phyloP scores from a whole-genome alignment of 768 basidiomycete genomes.

The Lactarius sp. region DNA sequence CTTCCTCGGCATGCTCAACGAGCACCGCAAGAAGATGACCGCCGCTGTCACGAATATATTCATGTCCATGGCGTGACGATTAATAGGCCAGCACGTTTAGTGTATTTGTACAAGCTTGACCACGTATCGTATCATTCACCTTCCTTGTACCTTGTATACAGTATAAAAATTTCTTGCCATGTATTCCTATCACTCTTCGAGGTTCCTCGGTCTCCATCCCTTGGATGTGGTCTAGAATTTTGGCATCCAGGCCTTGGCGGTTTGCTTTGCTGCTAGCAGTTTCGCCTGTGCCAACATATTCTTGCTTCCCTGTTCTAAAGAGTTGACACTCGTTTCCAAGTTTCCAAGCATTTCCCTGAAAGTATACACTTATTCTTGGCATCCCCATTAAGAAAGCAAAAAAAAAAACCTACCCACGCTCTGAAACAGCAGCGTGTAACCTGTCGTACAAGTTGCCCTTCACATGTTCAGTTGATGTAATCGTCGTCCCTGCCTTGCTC shows the following conservation, averaged over 20 bases:
- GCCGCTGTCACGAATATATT: slow-evolving; percentile 36
- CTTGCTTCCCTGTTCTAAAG: slow-evolving; percentile 60
- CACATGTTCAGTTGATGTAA: slow-evolving; percentile 26
- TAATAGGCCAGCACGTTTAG: background rate
- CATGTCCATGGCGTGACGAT: slow-evolving; percentile 30
- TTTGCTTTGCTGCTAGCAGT: slow-evolving; percentile 55
- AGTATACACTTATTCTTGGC: background rate
- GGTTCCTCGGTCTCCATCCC: background rate
- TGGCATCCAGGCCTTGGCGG: slow-evolving; percentile 62
- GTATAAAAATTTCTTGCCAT: background rate
- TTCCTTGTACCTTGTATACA: background rate
- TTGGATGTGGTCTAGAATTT: slow-evolving; percentile 34
- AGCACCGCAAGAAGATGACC: slow-evolving; percentile 41
- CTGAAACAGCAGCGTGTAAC: slow-evolving; percentile 45
- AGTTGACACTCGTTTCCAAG: slow-evolving; percentile 57
- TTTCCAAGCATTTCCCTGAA: slow-evolving; percentile 58
- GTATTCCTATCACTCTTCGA: slow-evolving; percentile 7
- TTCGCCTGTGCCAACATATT: slow-evolving; percentile 67
- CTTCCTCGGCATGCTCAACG: slow-evolving; percentile 42
- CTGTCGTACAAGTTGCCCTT: slow-evolving; percentile 31
- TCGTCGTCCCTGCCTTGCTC: slow-evolving; percentile 20
- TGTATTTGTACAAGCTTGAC: slow-evolving; percentile 12
- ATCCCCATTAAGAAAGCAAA: background rate
- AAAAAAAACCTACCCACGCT: slow-evolving; percentile 50
- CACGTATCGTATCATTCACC: background rate